Conservation (phyloP, 306 rosid species). For the Cucurbita moschata region DNA sequence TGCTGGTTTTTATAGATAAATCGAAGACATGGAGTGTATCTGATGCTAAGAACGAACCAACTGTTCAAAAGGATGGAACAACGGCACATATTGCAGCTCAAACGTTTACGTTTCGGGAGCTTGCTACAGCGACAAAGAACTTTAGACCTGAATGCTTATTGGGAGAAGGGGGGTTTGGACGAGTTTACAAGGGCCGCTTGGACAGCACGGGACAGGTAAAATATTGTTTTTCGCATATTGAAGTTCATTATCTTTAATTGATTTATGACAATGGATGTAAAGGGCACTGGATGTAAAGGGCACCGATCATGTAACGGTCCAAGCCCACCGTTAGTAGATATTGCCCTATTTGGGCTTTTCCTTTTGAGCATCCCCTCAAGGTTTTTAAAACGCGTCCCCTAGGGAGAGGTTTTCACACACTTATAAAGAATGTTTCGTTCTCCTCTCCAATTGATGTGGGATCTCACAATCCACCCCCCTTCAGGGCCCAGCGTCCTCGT, state of each 20-base stretch:
- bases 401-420: too few relatives aligned
- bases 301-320: too few relatives aligned
- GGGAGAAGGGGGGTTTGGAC: slow-evolving; percentile 98
- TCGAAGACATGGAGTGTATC: slow-evolving; percentile 46
- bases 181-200: slow-evolving; percentile 83
- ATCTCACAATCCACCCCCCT: too few relatives aligned
- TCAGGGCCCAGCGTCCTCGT: too few relatives aligned
- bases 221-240: not conserved
- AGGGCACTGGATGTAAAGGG: not conserved
- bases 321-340: too few relatives aligned
- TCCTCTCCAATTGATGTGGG: too few relatives aligned
- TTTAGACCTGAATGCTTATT: slow-evolving; percentile 71
- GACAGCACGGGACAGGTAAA: slow-evolving; percentile 86
- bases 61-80: slow-evolving; percentile 67
- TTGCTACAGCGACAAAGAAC: slow-evolving; percentile 88
- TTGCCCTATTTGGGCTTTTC: too few relatives aligned
- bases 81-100: slow-evolving; percentile 93
- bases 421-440: too few relatives aligned
- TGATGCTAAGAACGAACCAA: slow-evolving; percentile 65
- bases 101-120: slow-evolving; percentile 93
- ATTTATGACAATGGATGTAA: not conserved
- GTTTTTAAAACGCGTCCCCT: too few relatives aligned
- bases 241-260: not conserved
- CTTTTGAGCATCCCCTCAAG: too few relatives aligned
- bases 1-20: slow-evolving; percentile 35